Evolutionary conservation across 768 basidiomycete species (phyloP).

Genomic region (Coprinopsis sp.): DNA sequence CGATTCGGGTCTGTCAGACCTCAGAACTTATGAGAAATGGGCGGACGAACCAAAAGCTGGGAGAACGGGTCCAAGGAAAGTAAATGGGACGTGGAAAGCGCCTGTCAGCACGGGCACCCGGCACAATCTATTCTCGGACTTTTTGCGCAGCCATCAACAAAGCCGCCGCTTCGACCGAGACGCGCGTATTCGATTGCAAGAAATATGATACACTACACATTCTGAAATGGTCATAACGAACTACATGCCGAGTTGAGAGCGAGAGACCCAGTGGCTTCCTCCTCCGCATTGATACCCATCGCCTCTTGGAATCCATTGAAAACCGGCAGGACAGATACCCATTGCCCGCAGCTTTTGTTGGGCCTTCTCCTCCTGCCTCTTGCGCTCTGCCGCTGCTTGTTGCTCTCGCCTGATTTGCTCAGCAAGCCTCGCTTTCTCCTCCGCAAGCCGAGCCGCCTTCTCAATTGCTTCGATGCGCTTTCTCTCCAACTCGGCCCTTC

Average conservation of each 20-base stretch:
- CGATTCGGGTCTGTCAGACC: no score
- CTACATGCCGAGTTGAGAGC: constrained; percentile 7
- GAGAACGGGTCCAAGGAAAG: no score
- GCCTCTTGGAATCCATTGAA: constrained; percentile 6
- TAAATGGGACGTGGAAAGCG: no score
- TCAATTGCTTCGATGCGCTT: constrained; percentile 23
- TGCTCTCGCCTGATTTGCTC: background rate
- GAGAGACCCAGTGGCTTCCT: constrained; percentile 8
- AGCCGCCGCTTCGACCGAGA: no score
- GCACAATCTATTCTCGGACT: no score
- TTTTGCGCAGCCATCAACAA: no score
- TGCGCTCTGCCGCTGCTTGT: constrained; percentile 13
- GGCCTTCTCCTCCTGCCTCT: constrained; percentile 36
- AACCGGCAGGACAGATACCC: constrained; percentile 40
- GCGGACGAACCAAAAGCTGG: no score
- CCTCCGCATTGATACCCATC: constrained; percentile 11
- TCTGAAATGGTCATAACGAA: no score
- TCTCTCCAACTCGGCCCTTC: constrained; percentile 25
- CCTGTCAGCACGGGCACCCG: no score
- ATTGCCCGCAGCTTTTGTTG: constrained; percentile 40
- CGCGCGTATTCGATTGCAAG: no score
- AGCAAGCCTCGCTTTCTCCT: constrained; percentile 14
- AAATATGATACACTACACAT: no score
- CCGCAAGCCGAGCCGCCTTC: constrained; percentile 14
- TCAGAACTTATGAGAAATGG: no score